Conservation (phyloP, 2,329 filamentous ascomycete species). For the Aspergillus jensenii region DNA sequence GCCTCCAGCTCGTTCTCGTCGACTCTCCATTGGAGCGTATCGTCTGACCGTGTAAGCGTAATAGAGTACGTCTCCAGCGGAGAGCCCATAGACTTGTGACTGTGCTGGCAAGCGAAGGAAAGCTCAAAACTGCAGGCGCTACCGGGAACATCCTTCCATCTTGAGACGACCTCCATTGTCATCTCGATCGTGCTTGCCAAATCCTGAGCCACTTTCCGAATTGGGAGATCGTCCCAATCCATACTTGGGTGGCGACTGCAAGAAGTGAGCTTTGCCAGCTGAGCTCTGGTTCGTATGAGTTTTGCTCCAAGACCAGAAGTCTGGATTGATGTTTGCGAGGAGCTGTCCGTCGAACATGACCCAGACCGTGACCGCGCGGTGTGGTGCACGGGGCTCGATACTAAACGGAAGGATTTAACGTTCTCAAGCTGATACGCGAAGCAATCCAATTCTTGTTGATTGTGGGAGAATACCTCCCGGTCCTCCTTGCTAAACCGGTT, state of each 20-base stretch:
- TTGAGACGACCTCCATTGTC: slow-evolving; percentile 30
- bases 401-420: slow-evolving; percentile 23
- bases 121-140: slow-evolving; percentile 21
- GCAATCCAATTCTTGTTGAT: slow-evolving; percentile 34
- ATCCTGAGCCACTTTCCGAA: slow-evolving; percentile 22
- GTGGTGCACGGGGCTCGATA: slow-evolving; percentile 1
- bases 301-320: background rate
- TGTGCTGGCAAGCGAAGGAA: slow-evolving; percentile 16
- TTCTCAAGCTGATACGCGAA: slow-evolving; percentile 30
- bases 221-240: slow-evolving; percentile 29
- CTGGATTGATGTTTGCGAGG: slow-evolving; percentile 1
- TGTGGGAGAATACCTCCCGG: slow-evolving; percentile 20
- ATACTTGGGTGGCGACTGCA: slow-evolving; percentile 2
- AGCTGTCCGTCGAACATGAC: slow-evolving; percentile 6
- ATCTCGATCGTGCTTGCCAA: slow-evolving; percentile 26
- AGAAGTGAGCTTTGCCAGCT: slow-evolving; percentile 25
- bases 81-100: background rate
- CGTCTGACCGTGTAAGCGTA: slow-evolving; percentile 18
- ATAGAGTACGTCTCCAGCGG: slow-evolving; percentile 16
- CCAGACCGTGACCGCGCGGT: slow-evolving; percentile 8
- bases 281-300: slow-evolving; percentile 23
- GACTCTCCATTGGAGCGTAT: slow-evolving; percentile 26
- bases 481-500: slow-evolving; percentile 25
- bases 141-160: slow-evolving; percentile 17
- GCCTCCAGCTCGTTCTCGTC: slow-evolving; percentile 31